Base-by-base conservation (phyloP, 2,329 filamentous ascomycete genomes). In the Sarocladiaceae sp. region DNA sequence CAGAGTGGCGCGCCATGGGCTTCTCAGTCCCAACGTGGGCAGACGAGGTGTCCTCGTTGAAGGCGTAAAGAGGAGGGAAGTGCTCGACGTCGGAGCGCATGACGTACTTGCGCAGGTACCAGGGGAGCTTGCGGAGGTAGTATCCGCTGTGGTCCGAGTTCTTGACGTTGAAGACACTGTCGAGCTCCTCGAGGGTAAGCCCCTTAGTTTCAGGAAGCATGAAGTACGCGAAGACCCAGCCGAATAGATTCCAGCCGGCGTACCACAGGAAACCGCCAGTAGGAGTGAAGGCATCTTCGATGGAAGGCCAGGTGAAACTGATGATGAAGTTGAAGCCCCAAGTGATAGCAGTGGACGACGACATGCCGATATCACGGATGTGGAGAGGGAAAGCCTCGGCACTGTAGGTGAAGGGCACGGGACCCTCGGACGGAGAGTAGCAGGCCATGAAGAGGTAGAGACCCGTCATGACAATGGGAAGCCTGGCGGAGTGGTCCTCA, bases 361-460 rank as follows among this genome's bases (percentile, higher is more conserved):
- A 68, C 74, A 78, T 78, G 12, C 74, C 74, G 44, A 75, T 68
- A 9, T 72, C 71, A 40, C 76, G 68, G 10, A 78, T 68, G 34
- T 78, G 76, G 0, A 79, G 58, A 0, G 76, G 75, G 50, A 78
- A 79, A 0, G 74, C 76, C 50, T 80, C 76, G 1, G 76, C 76
- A 0, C 72, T 76, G 54, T 80, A 80, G 0, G 75, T 79, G 50
- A 79, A 79, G 0, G 76, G 75, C 0, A 80, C 76, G 0, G 76
- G 74, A 0, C 76, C 76, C 40, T 76, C 72, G 13, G 76, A 75
- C 0, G 74, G 73, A 0, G 64, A 67, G 51, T 69, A 69, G 11
- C 66, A 56, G 1, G 62, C 58, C 50, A 62, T 64, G 44, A 69
- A 69, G 4, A 66, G 47, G 47, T 68, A 69, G 2, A 69, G 58